Percentiles rank a stretch among this genome's conserved stretches.
These are phyloP conservation scores for Fusarium tjaetaba DNA, from an alignment of 2,329 filamentous ascomycete species.

Conservation along the genomic window DNA sequence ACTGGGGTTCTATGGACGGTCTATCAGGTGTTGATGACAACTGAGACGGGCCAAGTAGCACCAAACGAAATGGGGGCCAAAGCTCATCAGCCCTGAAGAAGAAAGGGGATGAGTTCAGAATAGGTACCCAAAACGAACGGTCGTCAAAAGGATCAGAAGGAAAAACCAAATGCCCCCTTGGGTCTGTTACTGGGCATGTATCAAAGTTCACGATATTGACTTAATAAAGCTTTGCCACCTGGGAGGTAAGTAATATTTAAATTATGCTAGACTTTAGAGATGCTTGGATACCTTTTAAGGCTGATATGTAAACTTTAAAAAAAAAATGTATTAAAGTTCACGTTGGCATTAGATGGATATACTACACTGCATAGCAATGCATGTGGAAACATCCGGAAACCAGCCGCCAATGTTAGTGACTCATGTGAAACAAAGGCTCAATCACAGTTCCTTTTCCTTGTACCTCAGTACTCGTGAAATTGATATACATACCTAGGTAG, in stretches of 20 bases:
- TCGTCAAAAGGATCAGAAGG: background rate
- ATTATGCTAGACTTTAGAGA: no score
- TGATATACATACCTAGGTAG: no score
- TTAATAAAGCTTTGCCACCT: no score
- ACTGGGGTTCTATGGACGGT: slow-evolving; percentile 13
- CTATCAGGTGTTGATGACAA: background rate
- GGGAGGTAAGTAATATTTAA: no score
- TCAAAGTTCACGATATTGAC: background rate
- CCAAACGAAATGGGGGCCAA: slow-evolving; percentile 27
- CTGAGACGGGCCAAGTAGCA: slow-evolving; percentile 9
- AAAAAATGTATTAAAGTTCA: background rate
- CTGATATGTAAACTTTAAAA: background rate
- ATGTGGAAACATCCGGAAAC: slow-evolving; percentile 20
- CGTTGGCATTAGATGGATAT: background rate
- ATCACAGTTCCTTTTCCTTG: slow-evolving; percentile 6
- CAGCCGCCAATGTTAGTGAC: slow-evolving; percentile 4
- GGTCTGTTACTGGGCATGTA: background rate
- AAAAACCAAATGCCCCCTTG: slow-evolving; percentile 10
- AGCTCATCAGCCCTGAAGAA: slow-evolving; percentile 17
- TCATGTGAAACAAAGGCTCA: slow-evolving; percentile 5
- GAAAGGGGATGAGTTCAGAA: slow-evolving; percentile 6
- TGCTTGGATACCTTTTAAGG: no score
- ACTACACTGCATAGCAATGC: background rate
- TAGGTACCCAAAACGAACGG: background rate
- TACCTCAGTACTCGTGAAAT: background rate